Evolutionary conservation across 805 yeast species (phyloP).

Genomic region (Kluyveromyces nonfermentans): DNA sequence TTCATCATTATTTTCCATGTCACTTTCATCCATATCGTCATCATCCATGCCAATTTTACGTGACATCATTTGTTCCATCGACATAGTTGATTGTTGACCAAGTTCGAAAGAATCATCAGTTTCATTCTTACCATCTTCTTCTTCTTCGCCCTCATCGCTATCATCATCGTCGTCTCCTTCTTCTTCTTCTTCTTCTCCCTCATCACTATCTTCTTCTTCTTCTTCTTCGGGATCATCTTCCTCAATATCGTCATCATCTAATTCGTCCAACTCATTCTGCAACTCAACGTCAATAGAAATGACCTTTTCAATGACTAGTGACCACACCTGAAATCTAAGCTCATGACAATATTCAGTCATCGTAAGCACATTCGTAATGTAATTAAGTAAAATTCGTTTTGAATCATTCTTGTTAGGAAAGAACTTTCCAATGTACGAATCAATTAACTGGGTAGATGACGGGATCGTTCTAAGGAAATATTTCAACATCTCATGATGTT

Average conservation of each 20-base stretch:
- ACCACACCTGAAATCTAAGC: conserved; percentile 68
- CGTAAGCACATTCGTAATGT: conserved; percentile 52
- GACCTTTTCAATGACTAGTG: conserved; percentile 63
- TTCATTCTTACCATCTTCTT: conserved; percentile 25
- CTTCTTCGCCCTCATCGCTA: conserved; percentile 26
- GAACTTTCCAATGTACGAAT: conserved; percentile 42
- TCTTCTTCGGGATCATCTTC: conserved; percentile 38
- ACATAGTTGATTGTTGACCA: conserved; percentile 25
- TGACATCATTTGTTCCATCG: neutral
- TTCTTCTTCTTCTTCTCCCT: conserved; percentile 22
- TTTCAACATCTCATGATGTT: conserved; percentile 58
- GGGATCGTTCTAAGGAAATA: conserved; percentile 70
- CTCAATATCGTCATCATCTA: conserved; percentile 64
- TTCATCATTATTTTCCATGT: conserved; percentile 23
- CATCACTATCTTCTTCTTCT: conserved; percentile 26
- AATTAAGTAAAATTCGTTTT: conserved; percentile 45
- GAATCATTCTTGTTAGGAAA: conserved; percentile 77
- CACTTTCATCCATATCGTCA: conserved; percentile 27
- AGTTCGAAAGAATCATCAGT: conserved; percentile 24
- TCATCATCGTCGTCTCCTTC: conserved; percentile 30
- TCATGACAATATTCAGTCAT: conserved; percentile 67
- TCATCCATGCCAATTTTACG: conserved; percentile 24
- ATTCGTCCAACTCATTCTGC: conserved; percentile 78
- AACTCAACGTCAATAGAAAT: conserved; percentile 87
- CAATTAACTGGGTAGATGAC: conserved; percentile 62